Evolutionary conservation across 2,329 filamentous ascomycete species (phyloP).

Genomic region (Colletotrichum lini): DNA sequence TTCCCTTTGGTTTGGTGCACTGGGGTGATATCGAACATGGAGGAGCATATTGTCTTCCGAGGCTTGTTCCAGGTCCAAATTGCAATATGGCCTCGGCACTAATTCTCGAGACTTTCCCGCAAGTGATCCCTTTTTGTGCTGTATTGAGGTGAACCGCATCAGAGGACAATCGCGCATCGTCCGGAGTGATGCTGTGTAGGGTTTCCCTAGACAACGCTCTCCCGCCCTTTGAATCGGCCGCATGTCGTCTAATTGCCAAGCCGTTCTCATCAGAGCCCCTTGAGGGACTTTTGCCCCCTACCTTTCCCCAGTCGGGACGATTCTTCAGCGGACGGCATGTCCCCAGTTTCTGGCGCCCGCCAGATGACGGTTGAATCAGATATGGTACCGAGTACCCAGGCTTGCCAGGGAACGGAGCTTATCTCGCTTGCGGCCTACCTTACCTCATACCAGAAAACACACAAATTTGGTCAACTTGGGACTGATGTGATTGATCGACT

Average conservation of each 20-base stretch:
- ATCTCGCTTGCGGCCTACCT: background rate
- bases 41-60: background rate
- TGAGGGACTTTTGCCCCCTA: constrained; percentile 18
- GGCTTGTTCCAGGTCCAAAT: background rate
- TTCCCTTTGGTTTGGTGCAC: background rate
- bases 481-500: background rate
- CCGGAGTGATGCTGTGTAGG: background rate
- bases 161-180: background rate
- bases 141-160: background rate
- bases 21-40: background rate
- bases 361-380: background rate
- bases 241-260: constrained; percentile 5
- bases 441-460: background rate
- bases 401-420: background rate
- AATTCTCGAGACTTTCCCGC: background rate
- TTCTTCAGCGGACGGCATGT: constrained; percentile 32
- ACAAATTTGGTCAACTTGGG: background rate
- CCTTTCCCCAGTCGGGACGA: constrained; percentile 26
- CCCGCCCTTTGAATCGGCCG: background rate
- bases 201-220: background rate
- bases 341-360: constrained; percentile 8
- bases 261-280: background rate
- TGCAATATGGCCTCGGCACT: background rate
- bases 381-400: background rate
- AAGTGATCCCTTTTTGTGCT: background rate